Base-by-base conservation (phyloP, 2,329 filamentous ascomycete genomes). In the Scedosporium minutisporum region DNA sequence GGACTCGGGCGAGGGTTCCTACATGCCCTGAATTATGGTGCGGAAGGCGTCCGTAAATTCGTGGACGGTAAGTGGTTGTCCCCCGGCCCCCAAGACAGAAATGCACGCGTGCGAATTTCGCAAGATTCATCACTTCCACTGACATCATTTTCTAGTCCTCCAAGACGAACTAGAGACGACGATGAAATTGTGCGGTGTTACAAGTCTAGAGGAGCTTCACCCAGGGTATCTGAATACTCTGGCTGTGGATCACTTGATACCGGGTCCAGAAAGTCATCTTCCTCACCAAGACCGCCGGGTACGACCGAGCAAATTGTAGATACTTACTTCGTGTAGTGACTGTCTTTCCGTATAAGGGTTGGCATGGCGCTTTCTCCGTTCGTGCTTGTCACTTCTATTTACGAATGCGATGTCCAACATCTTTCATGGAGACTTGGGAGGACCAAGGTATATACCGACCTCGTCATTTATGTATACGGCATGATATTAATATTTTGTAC, bases 131-230 rank as follows among this genome's bases (percentile, higher is more conserved):
- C 10, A 38, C 33, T 9, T 38, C 33, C 10, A 38, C 33, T 38
- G 10, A 38, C 6, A 38, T 38, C 33, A 38, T 38, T 38, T 9
- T 42, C 23, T 38, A 65, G 68, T 70, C 16, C 65, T 85, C 16
- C 76, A 76, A 61, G 86, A 88, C 64, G 86, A 89, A 69, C 71
- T 89, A 3, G 81, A 86, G 66, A 87, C 82, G 1, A 84, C 85
- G 1, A 89, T 89, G 86, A 80, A 82, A 27, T 78, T 88, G 70
- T 82, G 86, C 63, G 87, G 87, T 1, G 77, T 88, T 41, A 87
- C 83, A 1, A 79, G 82, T 65, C 72, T 89, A 9, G 78, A 82
- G 61, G 78, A 87, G 68, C 78, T 85, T 4, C 81, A 86, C 65
- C 84, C 85, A 0, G 84, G 85, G 0, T 74, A 87, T 69, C 71